Evolutionary conservation across 2,329 filamentous ascomycete species (phyloP).

Genomic region (Fusarium humuli): DNA sequence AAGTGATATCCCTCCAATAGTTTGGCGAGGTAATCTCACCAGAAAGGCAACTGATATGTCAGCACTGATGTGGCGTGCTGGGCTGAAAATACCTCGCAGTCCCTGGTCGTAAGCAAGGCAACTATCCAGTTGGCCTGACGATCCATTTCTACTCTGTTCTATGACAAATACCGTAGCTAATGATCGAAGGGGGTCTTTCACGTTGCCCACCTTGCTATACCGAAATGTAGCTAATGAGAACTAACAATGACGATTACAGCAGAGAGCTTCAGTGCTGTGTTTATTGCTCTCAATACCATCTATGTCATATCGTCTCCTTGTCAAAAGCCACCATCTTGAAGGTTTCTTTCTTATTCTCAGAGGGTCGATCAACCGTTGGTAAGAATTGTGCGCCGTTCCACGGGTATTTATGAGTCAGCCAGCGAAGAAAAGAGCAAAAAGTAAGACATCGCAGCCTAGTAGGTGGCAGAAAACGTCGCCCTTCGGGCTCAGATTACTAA

Average conservation of each 20-base stretch:
- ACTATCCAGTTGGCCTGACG: neutral
- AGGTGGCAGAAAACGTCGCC: neutral
- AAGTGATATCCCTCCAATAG: neutral
- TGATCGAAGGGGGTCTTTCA: neutral
- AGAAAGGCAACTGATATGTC: neutral
- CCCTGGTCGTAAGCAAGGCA: neutral
- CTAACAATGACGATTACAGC: no score
- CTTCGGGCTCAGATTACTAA: no score
- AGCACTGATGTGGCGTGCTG: neutral
- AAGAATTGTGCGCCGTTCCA: no score
- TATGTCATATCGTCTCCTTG: neutral
- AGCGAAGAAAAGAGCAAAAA: neutral
- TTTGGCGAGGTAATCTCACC: neutral
- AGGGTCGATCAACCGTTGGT: no score
- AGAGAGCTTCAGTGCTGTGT: no score
- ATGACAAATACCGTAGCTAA: neutral
- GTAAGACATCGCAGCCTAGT: neutral
- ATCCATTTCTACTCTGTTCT: neutral
- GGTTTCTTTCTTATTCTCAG: no score
- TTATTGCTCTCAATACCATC: neutral
- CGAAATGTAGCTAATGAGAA: no score
- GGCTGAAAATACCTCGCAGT: neutral
- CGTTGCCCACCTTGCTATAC: neutral
- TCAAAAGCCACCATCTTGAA: no score
- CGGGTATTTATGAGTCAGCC: no score